Evolutionary conservation across 73 alveolate genomes (phyloP).

Genomic region (Tetrahymena borealis): DNA sequence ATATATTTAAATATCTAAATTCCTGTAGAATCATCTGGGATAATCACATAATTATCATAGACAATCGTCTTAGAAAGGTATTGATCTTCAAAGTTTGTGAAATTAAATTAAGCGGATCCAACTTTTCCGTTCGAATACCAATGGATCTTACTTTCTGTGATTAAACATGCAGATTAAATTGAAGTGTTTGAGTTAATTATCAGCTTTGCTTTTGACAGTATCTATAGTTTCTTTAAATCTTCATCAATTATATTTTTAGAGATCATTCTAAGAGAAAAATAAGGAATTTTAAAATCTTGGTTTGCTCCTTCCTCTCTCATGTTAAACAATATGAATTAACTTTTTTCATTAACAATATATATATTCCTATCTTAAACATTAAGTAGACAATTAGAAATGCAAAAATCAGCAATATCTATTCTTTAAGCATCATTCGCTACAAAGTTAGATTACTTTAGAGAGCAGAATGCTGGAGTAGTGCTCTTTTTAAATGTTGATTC

Average conservation of each 20-base stretch:
- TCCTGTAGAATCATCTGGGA: neutral
- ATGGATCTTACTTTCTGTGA: neutral
- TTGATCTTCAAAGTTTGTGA: neutral
- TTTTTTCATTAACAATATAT: neutral
- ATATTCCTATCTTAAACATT: neutral
- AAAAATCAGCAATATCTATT: neutral
- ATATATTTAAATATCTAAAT: neutral
- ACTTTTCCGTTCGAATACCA: neutral
- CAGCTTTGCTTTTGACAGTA: neutral
- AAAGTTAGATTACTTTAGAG: neutral
- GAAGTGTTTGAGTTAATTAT: neutral
- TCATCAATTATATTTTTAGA: neutral
- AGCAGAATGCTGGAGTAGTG: neutral
- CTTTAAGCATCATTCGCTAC: neutral
- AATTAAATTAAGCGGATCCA: neutral
- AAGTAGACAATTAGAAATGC: neutral
- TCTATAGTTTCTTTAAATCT: neutral
- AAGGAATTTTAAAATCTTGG: neutral
- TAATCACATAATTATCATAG: neutral
- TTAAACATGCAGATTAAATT: neutral
- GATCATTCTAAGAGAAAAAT: neutral
- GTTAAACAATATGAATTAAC: neutral
- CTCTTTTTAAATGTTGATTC: neutral
- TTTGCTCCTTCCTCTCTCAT: neutral
- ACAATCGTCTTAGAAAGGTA: neutral